Percentiles rank a stretch among this genome's conserved stretches.
These are phyloP conservation scores for Bretschneidera sinensis DNA, from an alignment of 345 rosid genomes.

Conservation along the genomic window DNA sequence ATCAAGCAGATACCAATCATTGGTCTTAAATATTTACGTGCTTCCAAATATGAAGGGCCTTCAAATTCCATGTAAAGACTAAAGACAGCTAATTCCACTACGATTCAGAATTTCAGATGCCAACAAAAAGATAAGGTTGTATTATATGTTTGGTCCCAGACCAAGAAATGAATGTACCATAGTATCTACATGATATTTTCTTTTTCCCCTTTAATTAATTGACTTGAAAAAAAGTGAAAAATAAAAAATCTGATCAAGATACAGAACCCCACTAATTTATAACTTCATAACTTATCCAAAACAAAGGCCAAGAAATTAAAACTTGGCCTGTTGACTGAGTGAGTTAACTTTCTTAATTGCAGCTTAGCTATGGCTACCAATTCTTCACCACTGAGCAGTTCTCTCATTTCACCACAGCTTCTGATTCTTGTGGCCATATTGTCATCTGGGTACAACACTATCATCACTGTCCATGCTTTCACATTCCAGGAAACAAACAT, in stretches of 20 bases:
- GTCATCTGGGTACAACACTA: background rate
- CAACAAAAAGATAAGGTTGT: too few relatives aligned
- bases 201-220: too few relatives aligned
- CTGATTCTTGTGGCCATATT: background rate
- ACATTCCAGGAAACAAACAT: constrained; percentile 37
- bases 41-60: too few relatives aligned
- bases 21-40: too few relatives aligned
- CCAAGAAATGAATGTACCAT: too few relatives aligned
- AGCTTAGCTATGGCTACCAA: background rate
- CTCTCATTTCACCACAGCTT: background rate
- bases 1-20: too few relatives aligned
- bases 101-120: too few relatives aligned
- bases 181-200: too few relatives aligned
- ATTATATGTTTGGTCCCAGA: too few relatives aligned
- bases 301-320: background rate
- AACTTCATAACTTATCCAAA: background rate
- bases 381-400: background rate
- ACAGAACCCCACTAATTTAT: background rate
- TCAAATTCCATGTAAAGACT: too few relatives aligned
- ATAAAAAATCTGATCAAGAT: too few relatives aligned
- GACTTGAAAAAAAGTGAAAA: background rate
- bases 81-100: too few relatives aligned
- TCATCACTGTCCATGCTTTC: background rate
- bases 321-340: background rate
- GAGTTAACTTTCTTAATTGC: background rate